Percentiles rank a stretch among this genome's conserved stretches.
These are phyloP conservation scores for Nelumbo lutea DNA, from an alignment of 164 flowering plant genomes.

Conservation along the genomic window DNA sequence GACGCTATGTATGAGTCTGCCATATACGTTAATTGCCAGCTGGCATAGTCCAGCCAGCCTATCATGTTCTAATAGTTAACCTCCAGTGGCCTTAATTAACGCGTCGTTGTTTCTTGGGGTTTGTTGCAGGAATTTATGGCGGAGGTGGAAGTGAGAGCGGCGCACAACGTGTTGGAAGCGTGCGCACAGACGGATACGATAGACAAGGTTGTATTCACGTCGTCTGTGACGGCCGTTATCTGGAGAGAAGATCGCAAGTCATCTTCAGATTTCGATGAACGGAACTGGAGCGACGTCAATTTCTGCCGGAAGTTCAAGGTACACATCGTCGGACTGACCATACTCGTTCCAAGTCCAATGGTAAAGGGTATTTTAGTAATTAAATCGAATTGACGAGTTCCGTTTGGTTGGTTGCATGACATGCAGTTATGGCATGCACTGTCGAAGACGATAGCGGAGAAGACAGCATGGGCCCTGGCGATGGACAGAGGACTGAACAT, in stretches of 20 bases:
- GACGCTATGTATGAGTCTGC: too few relatives aligned
- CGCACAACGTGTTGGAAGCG: constrained; percentile 82
- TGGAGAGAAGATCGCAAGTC: constrained; percentile 48
- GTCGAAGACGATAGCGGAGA: constrained; percentile 76
- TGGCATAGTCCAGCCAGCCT: too few relatives aligned
- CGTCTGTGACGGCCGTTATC: constrained; percentile 66
- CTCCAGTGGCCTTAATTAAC: too few relatives aligned
- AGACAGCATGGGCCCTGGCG: constrained; percentile 79
- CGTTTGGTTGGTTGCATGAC: not conserved
- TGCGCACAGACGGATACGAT: constrained; percentile 76
- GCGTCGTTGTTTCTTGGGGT: too few relatives aligned
- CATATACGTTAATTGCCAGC: too few relatives aligned
- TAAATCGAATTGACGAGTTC: not conserved
- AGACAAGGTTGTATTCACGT: constrained; percentile 73
- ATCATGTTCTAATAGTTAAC: too few relatives aligned
- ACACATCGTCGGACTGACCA: not conserved
- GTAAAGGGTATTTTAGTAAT: not conserved
- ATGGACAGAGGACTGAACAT: constrained; percentile 73
- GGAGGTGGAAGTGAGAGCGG: constrained; percentile 72
- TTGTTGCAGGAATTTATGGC: constrained; percentile 53
- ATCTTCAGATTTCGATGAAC: constrained; percentile 43
- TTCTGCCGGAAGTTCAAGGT: constrained; percentile 71
- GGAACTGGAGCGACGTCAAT: constrained; percentile 62
- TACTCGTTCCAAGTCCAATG: not conserved
- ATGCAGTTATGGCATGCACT: constrained; percentile 77